Evolutionary conservation across 2,329 filamentous ascomycete genomes (phyloP), one percentile per base, ranked within the genome.

Genomic region (Bipolaris gigantea): DNA sequence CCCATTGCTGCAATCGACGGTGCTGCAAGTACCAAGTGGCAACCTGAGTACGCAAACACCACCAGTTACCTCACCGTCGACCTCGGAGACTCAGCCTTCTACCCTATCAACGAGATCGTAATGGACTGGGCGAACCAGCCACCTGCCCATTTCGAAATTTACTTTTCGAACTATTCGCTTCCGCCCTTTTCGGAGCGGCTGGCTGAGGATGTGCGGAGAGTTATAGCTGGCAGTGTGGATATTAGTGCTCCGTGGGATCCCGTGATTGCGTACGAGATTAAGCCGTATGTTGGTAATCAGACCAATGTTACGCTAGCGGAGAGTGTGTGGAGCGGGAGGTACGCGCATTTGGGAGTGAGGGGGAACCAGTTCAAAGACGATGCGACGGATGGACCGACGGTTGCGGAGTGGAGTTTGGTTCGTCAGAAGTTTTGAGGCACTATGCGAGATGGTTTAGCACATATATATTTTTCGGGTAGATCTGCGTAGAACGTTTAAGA

Each of bases 1-100:
- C 86, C 88, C 1, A 77, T 88, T 48, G 79, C 82, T 0, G 86
- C 85, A 2, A 81, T 88, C 46, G 87, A 90, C 62, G 87, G 87
- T 48, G 85, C 85, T 2, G 77, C 82, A 5, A 82, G 82, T 16
- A 89, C 87, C 0, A 83, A 83, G 60, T 90, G 87, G 87, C 85
- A 89, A 64, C 86, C 87, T 0, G 65, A 74, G 2, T 66, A 65
- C 8, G 76, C 80, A 1, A 82, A 83, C 45, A 73, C 71, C 0
- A 76, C 80, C 4, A 77, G 81, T 25, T 81, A 81, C 4, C 65
- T 89, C 13, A 84, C 83, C 1, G 79, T 90, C 39, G 77, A 83
- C 21, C 75, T 85, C 2, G 59, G 71, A 0, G 45, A 60, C 15
- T 45, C 53, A 39, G 23, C 75, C 2, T 75, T 73, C 50, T 67